Evolutionary conservation across 306 rosid genomes (phyloP), one percentile per base, ranked within the genome.

Genomic region (Styphnolobium japonicum): DNA sequence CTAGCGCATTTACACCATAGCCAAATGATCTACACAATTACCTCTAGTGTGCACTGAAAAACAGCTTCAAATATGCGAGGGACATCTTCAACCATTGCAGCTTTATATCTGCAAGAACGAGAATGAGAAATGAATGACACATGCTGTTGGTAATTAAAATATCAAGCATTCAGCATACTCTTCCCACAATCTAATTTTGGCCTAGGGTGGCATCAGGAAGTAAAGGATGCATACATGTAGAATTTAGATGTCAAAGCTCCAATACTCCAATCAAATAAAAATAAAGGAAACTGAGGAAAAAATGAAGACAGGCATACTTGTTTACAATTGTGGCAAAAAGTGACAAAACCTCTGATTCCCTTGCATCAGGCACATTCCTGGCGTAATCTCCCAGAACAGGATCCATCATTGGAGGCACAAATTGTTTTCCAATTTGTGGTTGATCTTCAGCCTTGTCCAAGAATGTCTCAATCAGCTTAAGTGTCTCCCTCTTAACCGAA

Each of bases 371-470:
- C 74, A 92, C 89, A 87, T 94, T 94, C 85, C 98, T 88, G 18
- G 97, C 92, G 75, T 94, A 94, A 85, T 94, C 98, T 70, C 92
- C 94, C 6, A 94, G 93, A 63, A 94, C 93, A 10, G 97, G 93
- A 88, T 94, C 98, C 91, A 94, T 83, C 97, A 94, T 94, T 1
- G 98, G 97, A 31, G 97, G 97, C 83, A 94, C 97, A 92, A 94
- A 92, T 53, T 94, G 98, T 62, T 92, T 94, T 78, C 97, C 98
- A 48, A 88, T 89, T 71, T 89, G 99, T 49, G 96, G 90, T 65
- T 96, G 99, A 86, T 96, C 99, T 84, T 96, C 99, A 0, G 99
- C 99, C 87, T 93, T 96, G 86, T 96, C 99, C 90, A 96, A 85
- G 87, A 96, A 96, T 56, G 99, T 93, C 86, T 96, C 99, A 2